These are phyloP conservation scores for Leishmania turanica DNA, from an alignment of 208 protist species.

Conservation along the genomic window DNA sequence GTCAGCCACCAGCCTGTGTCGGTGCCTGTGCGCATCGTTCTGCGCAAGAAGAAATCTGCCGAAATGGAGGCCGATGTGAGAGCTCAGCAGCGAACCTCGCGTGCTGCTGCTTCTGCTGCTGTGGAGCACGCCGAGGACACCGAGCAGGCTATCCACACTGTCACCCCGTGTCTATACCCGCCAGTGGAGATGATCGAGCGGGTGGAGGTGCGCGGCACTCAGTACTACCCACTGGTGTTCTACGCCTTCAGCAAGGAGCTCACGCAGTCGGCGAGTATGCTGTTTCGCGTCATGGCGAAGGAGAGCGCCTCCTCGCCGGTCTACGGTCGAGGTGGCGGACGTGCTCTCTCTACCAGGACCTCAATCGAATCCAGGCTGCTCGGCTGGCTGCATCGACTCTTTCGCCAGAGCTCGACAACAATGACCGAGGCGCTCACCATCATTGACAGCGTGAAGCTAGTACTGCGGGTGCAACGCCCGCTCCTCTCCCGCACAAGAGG, in stretches of 20 bases:
- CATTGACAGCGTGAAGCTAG: conserved; percentile 63
- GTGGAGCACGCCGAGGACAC: neutral
- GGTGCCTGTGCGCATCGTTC: conserved; percentile 68
- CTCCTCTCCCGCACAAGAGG: conserved; percentile 1
- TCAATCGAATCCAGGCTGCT: conserved; percentile 53
- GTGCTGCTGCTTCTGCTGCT: conserved; percentile 32
- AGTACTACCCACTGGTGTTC: conserved; percentile 64
- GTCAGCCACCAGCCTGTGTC: conserved; percentile 78
- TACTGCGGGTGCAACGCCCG: conserved; percentile 21
- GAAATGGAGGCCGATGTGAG: neutral
- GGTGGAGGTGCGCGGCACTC: conserved; percentile 68
- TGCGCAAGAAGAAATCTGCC: conserved; percentile 18
- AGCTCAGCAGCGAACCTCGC: conserved; percentile 20
- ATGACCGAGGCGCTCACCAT: conserved; percentile 46
- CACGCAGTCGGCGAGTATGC: conserved; percentile 15
- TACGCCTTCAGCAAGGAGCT: conserved; percentile 16
- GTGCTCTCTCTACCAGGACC: neutral
- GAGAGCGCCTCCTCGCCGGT: neutral
- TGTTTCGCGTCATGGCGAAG: conserved; percentile 30
- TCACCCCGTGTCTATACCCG: conserved; percentile 79
- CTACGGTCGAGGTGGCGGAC: neutral
- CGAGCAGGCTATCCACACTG: neutral
- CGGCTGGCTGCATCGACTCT: conserved; percentile 64
- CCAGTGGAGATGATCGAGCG: conserved; percentile 61
- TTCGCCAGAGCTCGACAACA: conserved; percentile 37